Evolutionary conservation across 345 rosid species (phyloP), one percentile per base, ranked within the genome.

Genomic region (Camelina neglecta): DNA sequence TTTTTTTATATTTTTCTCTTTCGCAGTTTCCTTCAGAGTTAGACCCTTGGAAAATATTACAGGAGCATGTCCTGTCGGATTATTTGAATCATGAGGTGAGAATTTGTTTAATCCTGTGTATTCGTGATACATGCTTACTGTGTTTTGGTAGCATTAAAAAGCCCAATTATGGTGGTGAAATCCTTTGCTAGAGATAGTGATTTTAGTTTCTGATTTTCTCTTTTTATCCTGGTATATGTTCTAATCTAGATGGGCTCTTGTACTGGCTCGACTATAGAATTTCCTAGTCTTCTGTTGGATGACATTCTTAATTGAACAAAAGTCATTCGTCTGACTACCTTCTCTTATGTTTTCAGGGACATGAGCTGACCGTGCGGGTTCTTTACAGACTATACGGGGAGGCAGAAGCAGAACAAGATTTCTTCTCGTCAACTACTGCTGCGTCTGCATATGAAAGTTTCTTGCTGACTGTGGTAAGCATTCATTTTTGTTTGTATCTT

Each of bases 381-480:
- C 97, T 95, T 83, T 92, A 90, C 85, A 92, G 94, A 83, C 84
- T 95, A 54, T 87, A 80, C 79, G 95, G 97, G 47, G 97, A 90
- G 89, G 87, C 96, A 75, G 99, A 95, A 86, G 99, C 89, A 73
- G 99, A 95, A 53, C 88, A 81, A 12, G 97, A 95, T 77, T 95
- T 92, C 83, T 88, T 95, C 81, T 92, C 97, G 41, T 95, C 97
- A 56, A 89, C 91, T 65, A 84, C 87, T 79, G 97, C 97, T 80
- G 83, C 97, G 66, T 86, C 99, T 79, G 97, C 83, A 26, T 92
- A 95, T 72, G 97, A 90, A 72, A 85, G 80, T 66, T 90, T 95
- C 78, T 85, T 95, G 59, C 83, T 83, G 53, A 74, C 87, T 72
- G 97, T 95, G 85, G 99, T 95, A 73, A 71, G 96, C 82, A 61